Base-by-base conservation (phyloP, 2,329 filamentous ascomycete species). In the Teratosphaeria pseudoeucalypti region DNA sequence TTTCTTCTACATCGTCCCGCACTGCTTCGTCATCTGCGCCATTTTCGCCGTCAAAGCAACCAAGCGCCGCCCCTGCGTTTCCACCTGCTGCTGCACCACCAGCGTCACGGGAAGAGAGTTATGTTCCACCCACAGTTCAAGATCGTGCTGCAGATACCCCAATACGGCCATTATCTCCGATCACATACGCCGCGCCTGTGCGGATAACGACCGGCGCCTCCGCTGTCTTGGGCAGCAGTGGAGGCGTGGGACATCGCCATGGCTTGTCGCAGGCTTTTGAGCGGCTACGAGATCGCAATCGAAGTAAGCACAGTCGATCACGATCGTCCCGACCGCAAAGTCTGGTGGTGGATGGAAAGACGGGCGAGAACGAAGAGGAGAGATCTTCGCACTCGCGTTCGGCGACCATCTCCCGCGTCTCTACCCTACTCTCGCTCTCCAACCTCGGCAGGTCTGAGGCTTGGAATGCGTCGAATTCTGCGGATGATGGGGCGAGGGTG, bases 371-470 rank as follows among this genome's bases (percentile, higher is more conserved):
- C 54, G 19, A 34, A 26, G 9, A 14, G 12, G 37, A n/a, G 37
- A n/a, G 37, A n/a, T 16, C 37, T 43, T 43, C 37, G 37, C 37
- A 5, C 2, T 49, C 43, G 43, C 43, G n/a, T 6, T 19, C 43
- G 16, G 43, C n/a, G 19, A 19, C 9, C 2, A 19, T 49, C 16
- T 19, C 43, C 9, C 16, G 43, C 9, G 43, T 49, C 9, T 19
- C 43, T 23, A 53, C 19, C 9, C 19, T 4, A 32, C n/a, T 37
- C 32, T 52, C 19, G 49, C 57, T 34, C 2, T 49, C 43, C 5
- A 32, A 16, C 9, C 26, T 32, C 10, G 56, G 58, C 32, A 55
- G 66, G 23, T 57, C 58, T 26, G 66, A 68, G 57, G 60, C 65
- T 7, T 68, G 66, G 65, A 65, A 67, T 57, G 37, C 37, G 9